Base-by-base conservation (phyloP, 345 rosid genomes). In the Hypericum androsaemum region DNA sequence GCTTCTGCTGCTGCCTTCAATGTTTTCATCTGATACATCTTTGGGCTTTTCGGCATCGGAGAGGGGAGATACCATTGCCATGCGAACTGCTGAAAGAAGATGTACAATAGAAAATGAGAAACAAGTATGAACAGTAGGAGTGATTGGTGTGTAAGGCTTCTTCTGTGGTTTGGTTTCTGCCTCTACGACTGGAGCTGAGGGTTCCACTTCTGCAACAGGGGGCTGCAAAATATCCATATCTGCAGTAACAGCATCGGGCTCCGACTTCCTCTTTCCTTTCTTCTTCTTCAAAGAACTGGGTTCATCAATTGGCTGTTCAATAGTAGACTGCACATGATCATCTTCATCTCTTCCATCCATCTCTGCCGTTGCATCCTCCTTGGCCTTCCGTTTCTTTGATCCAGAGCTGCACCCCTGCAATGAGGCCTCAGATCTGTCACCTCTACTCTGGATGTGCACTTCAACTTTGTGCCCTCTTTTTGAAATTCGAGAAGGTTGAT, bases 81-180 rank as follows among this genome's bases (percentile, higher is more conserved):
- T 53, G 47, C 97, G 94, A 64, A 94, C 95, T 14, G 99, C 94
- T 36, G 99, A 74, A 55, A 94, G 95, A 67, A 94, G 97, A 74
- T 94, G 99, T 44, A 94, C 64, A 47, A 94, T 75, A 41, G 99
- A 88, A 78, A 94, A 94, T 16, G 97, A 88, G 74, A 94, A 88
- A 56, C 94, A 87, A 39, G 90, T 72, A 63, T 83, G 97, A 68
- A 86, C 94, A 37, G 99, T 86, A 2, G 99, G 99, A 16, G 86
- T 86, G 57, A 94, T 88, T 70, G 86, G 80, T 43, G 77, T 76
- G 73, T 77, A 88, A 6, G 90, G 80, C 64, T 88, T 94, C 72
- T 85, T 94, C 67, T 73, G 84, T 36, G 81, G 89, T 57, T 80
- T 80, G 39, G 66, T 71, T 71, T 88, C 94, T 45, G 69, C 60